Percentiles rank a stretch among this genome's conserved stretches.
phyloP scores from a whole-genome alignment of 805 yeast genomes.

The Hanseniaspora jakobsenii region DNA sequence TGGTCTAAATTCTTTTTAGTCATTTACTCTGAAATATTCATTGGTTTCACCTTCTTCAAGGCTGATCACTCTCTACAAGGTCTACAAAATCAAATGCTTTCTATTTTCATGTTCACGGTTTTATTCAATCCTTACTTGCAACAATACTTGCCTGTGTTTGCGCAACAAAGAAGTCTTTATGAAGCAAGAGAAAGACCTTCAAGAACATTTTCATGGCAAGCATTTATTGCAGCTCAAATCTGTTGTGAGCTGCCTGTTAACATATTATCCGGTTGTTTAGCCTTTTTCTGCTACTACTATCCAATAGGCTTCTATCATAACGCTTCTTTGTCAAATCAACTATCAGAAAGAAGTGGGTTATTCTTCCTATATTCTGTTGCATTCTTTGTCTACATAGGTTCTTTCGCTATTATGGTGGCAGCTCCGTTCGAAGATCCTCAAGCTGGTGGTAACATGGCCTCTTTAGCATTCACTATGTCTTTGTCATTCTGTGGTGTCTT shows the following conservation, averaged over 20 bases:
- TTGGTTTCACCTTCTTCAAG: constrained; percentile 64
- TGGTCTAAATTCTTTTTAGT: constrained; percentile 50
- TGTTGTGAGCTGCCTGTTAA: constrained; percentile 59
- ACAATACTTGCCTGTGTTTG: constrained; percentile 53
- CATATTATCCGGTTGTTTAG: constrained; percentile 47
- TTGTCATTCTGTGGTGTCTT: constrained; percentile 71
- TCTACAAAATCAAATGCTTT: constrained; percentile 71
- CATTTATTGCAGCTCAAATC: constrained; percentile 50
- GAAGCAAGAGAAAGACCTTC: constrained; percentile 68
- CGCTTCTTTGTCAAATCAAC: constrained; percentile 42
- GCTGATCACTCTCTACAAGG: constrained; percentile 54
- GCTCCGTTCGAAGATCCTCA: constrained; percentile 50
- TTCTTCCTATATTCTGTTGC: constrained; percentile 36
- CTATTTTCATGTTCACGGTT: constrained; percentile 56
- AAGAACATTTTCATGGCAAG: constrained; percentile 54
- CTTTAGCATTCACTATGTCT: constrained; percentile 47
- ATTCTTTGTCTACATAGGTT: constrained; percentile 43
- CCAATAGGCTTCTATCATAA: constrained; percentile 56
- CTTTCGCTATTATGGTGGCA: constrained; percentile 47
- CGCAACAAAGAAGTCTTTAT: constrained; percentile 50
- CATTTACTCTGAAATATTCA: constrained; percentile 46
- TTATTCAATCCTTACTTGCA: constrained; percentile 45
- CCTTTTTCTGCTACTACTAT: constrained; percentile 54
- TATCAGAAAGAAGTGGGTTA: constrained; percentile 46
- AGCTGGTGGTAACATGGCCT: constrained; percentile 51